Conservation (phyloP, 345 rosid species). For the Nasturtium officinale region DNA sequence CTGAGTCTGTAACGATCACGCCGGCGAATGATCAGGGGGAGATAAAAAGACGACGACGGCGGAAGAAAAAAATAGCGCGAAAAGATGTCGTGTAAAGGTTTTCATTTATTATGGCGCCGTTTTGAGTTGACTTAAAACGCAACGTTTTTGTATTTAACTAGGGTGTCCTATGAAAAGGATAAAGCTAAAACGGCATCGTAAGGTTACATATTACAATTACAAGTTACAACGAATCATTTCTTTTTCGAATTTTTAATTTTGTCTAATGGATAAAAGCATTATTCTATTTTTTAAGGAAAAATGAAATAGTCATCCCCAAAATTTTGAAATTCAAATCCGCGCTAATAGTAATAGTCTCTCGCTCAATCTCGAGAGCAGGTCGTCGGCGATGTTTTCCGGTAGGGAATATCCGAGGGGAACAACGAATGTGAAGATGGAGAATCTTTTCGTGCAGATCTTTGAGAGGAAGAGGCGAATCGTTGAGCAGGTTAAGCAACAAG, state of each 20-base stretch:
- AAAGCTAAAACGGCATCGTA: neutral
- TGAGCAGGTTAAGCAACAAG: slow-evolving; percentile 62
- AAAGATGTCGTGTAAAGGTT: neutral
- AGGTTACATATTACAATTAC: too few species aligned
- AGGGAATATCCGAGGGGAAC: slow-evolving; percentile 29
- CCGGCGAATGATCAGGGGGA: slow-evolving; percentile 24
- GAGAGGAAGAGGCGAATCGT: slow-evolving; percentile 68
- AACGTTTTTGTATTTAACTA: neutral
- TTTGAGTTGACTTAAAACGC: neutral
- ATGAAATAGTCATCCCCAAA: slow-evolving; percentile 23
- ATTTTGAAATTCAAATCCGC: slow-evolving; percentile 46
- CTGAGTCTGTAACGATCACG: slow-evolving; percentile 21
- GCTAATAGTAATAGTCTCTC: slow-evolving; percentile 26
- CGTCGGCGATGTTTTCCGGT: slow-evolving; percentile 37
- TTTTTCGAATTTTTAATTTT: neutral
- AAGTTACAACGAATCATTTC: neutral
- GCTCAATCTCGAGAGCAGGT: slow-evolving; percentile 26
- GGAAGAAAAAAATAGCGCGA: neutral
- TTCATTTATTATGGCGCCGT: neutral
- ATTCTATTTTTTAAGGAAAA: slow-evolving; percentile 12
- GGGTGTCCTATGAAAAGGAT: neutral
- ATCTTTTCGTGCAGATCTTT: slow-evolving; percentile 63
- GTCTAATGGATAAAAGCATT: neutral
- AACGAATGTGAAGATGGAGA: slow-evolving; percentile 55
- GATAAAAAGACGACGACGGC: slow-evolving; percentile 1